These are phyloP conservation scores for Lipomyces kockii DNA, from an alignment of 805 yeast genomes.

Conservation along the genomic window DNA sequence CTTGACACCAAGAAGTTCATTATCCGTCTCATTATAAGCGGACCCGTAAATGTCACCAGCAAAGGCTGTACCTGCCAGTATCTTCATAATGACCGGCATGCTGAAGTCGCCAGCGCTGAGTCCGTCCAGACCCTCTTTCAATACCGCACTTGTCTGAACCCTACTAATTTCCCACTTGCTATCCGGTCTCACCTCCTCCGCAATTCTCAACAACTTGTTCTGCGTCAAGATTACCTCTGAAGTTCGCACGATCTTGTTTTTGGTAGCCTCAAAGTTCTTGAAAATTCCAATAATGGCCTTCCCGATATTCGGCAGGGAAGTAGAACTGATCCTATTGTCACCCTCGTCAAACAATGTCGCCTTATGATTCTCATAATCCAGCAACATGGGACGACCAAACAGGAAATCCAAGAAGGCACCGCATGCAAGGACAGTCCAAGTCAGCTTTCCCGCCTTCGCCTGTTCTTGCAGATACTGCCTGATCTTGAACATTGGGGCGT, in stretches of 20 bases:
- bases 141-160: neutral
- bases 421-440: neutral
- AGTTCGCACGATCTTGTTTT: neutral
- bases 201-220: neutral
- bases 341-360: neutral
- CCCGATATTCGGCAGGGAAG: constrained; percentile 1
- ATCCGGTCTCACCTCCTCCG: neutral
- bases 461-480: neutral
- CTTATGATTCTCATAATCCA: neutral
- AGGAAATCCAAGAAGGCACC: neutral
- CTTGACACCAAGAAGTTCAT: neutral
- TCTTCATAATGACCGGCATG: neutral
- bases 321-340: neutral
- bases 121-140: neutral
- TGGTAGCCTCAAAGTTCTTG: neutral
- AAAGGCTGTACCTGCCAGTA: neutral
- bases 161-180: neutral
- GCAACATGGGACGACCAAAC: neutral
- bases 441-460: neutral
- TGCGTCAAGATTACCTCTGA: neutral
- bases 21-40: neutral
- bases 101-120: neutral
- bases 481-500: neutral
- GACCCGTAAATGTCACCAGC: neutral
- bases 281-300: neutral